A percentile compares a stretch with the other conserved stretches of the same genome.
These are phyloP conservation scores for Yamadazyma kitorensis DNA, from an alignment of 805 yeast species.

Conservation along the genomic window DNA sequence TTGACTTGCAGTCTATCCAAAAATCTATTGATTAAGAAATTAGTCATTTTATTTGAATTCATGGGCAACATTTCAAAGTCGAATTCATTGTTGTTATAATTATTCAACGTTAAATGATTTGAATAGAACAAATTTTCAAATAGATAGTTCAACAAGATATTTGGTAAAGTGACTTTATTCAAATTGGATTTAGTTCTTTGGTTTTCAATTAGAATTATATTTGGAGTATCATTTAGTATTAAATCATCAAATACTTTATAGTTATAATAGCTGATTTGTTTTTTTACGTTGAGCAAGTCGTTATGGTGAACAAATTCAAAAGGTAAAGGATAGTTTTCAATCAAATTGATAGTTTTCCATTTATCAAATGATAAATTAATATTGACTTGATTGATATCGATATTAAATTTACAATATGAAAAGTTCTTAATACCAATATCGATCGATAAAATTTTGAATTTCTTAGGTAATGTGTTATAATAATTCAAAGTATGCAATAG, in stretches of 20 bases:
- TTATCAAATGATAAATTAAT: slow-evolving; percentile 4
- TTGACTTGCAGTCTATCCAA: slow-evolving; percentile 15
- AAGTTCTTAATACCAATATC: slow-evolving; percentile 44
- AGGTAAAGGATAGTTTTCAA: slow-evolving; percentile 5
- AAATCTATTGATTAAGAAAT: slow-evolving; percentile 37
- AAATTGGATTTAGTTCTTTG: slow-evolving; percentile 38
- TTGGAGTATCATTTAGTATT: slow-evolving; percentile 7
- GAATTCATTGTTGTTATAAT: slow-evolving; percentile 10
- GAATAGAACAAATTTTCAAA: slow-evolving; percentile 38
- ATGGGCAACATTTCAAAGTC: slow-evolving; percentile 28
- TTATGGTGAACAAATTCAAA: slow-evolving; percentile 6
- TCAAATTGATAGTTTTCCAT: slow-evolving; percentile 17
- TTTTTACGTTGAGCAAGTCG: slow-evolving; percentile 5
- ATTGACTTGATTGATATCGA: slow-evolving; percentile 6
- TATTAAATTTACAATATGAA: slow-evolving; percentile 27
- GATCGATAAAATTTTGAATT: slow-evolving; percentile 23
- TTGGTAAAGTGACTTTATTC: slow-evolving; percentile 36
- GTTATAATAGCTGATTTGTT: slow-evolving; percentile 12
- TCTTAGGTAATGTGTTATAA: slow-evolving; percentile 8
- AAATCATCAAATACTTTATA: slow-evolving; percentile 19
- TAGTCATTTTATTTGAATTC: slow-evolving; percentile 35
- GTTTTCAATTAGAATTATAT: slow-evolving; percentile 33
- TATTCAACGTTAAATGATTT: slow-evolving; percentile 19
- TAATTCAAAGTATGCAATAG: slow-evolving; percentile 8
- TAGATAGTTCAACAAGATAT: slow-evolving; percentile 34